Base-by-base conservation (phyloP, 2,329 filamentous ascomycete genomes). In the Colletotrichum siamense region DNA sequence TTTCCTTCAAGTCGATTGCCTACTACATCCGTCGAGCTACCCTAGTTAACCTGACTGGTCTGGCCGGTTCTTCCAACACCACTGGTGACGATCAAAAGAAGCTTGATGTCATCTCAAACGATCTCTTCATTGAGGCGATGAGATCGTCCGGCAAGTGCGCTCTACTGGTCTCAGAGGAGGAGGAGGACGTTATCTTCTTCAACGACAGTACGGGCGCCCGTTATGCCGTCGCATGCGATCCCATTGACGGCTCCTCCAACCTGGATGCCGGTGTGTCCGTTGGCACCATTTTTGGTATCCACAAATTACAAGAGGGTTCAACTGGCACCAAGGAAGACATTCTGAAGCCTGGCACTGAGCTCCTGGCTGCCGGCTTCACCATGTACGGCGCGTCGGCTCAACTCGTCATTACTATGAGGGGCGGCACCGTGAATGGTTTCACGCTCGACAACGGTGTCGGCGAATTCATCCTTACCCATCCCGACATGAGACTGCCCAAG, bases 41-140 rank as follows among this genome's bases (percentile, higher is more conserved):
- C 28, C 90, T 99, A 79, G 96, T 99, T 88, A 98, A 98, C 89
- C 92, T 99, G 77, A 98, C 95, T 69, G 97, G 97, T 77, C 93
- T 99, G 65, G 97, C 97, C 78, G 97, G 97, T 76, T 97, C 96
- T 77, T 95, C 96, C 79, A 99, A 99, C 88, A 95, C 91, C 70
- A 99, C 97, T 5, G 97, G 97, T 79, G 97, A 99, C 86, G 97
- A 99, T 85, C 97, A 99, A 86, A 99, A 99, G 92, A 99, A 99
- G 89, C 95, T 99, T 78, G 97, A 99, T 85, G 96, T 99, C 76
- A 99, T 99, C 84, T 96, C 96, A 85, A 99, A 99, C 85, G 97
- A 99, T 85, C 91, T 99, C 81, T 99, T 99, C 89, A 95, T 99
- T 83, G 94, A 95, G 77, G 95, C 96, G 78, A 99, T 99, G 97